Evolutionary conservation across 2,329 filamentous ascomycete species (phyloP).

Genomic region (Coleophoma cylindrospora): DNA sequence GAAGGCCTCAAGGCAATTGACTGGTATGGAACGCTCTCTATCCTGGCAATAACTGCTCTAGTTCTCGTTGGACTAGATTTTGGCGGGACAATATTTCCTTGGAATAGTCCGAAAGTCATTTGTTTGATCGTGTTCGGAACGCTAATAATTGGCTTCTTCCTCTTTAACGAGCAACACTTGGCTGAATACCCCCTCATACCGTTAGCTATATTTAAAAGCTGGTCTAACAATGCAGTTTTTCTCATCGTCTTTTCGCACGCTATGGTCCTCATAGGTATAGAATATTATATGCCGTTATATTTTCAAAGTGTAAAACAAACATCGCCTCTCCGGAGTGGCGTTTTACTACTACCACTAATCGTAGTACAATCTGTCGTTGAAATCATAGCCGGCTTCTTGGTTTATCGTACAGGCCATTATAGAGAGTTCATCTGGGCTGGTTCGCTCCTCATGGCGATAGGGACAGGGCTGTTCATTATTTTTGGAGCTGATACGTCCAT

Average conservation of each 20-base stretch:
- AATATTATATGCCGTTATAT: constrained; percentile 50
- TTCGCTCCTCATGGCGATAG: constrained; percentile 53
- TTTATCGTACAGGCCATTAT: constrained; percentile 59
- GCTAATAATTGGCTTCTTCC: constrained; percentile 53
- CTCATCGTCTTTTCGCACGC: constrained; percentile 69
- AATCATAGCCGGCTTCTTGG: constrained; percentile 45
- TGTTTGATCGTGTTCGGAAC: constrained; percentile 55
- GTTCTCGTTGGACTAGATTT: constrained; percentile 82
- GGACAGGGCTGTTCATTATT: constrained; percentile 56
- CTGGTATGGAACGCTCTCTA: constrained; percentile 54
- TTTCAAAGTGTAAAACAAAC: constrained; percentile 53
- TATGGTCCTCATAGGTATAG: constrained; percentile 30
- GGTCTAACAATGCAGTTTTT: constrained; percentile 63
- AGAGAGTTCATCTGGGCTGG: constrained; percentile 52
- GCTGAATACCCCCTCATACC: constrained; percentile 79
- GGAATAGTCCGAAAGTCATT: constrained; percentile 23
- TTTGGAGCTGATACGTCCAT: constrained; percentile 50
- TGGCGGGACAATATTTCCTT: constrained; percentile 64
- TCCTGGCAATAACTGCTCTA: constrained; percentile 74
- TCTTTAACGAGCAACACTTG: constrained; percentile 66
- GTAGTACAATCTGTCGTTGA: constrained; percentile 60
- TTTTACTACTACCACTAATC: constrained; percentile 70
- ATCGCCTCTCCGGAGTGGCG: constrained; percentile 63
- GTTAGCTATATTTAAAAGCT: constrained; percentile 61
- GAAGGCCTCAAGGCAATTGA: constrained; percentile 58